Conservation (phyloP, 305 asterid genomes). For the Caryopteris hybrid region DNA sequence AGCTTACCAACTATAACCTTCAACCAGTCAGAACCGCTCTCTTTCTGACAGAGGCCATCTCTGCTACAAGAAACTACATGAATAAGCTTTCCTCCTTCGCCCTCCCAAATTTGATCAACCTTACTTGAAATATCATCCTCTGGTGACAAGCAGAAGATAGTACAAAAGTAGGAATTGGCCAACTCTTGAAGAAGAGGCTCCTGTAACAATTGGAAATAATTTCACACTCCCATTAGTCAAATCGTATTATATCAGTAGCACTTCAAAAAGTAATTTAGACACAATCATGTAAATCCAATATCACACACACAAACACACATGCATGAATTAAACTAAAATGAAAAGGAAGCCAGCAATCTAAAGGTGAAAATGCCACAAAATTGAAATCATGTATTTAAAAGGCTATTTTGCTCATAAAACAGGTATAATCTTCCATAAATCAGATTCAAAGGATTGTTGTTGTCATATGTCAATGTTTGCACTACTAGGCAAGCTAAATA, state of each 20-base stretch:
- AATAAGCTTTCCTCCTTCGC: constrained; percentile 35
- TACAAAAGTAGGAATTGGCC: constrained; percentile 38
- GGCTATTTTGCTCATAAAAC: neutral
- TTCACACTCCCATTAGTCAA: constrained; percentile 10
- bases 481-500: neutral
- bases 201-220: constrained; percentile 30
- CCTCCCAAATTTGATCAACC: constrained; percentile 49
- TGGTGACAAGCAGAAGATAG: constrained; percentile 38
- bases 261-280: neutral
- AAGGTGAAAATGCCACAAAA: neutral
- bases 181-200: constrained; percentile 52
- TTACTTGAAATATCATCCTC: constrained; percentile 37
- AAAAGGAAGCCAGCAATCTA: neutral
- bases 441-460: neutral
- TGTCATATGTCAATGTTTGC: neutral
- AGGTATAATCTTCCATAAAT: neutral
- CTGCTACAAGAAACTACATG: constrained; percentile 47
- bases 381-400: neutral
- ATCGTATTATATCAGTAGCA: neutral
- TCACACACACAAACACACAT: neutral
- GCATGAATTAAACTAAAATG: neutral
- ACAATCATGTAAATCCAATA: neutral
- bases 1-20: constrained; percentile 60
- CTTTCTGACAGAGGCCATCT: constrained; percentile 30
- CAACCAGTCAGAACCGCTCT: constrained; percentile 44